phyloP scores from a whole-genome alignment of 2,329 filamentous ascomycete species.

The Aphanoascus verrucosus region DNA sequence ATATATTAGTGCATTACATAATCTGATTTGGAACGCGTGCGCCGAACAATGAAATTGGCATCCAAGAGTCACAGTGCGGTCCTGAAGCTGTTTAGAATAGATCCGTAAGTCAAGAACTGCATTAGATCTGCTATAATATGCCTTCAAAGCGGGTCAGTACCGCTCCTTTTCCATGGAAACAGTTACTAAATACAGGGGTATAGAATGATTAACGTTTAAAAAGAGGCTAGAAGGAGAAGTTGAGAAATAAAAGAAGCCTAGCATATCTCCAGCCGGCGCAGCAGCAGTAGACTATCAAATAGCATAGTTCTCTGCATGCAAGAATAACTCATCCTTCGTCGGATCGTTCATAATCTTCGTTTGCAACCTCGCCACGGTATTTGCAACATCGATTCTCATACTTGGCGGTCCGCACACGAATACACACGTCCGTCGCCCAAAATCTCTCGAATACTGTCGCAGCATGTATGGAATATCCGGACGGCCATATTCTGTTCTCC shows the following conservation, averaged over 20 bases:
- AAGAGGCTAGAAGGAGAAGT: background rate
- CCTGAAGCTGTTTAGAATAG: too few relatives aligned
- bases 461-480: slow-evolving; percentile 83
- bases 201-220: background rate
- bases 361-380: slow-evolving; percentile 72
- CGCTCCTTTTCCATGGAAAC: background rate
- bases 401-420: slow-evolving; percentile 84
- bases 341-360: slow-evolving; percentile 69
- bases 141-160: background rate
- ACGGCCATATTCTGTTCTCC: slow-evolving; percentile 85
- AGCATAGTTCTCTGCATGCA: slow-evolving; percentile 93
- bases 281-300: slow-evolving; percentile 41
- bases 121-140: too few relatives aligned
- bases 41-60: too few relatives aligned
- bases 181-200: background rate
- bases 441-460: slow-evolving; percentile 66
- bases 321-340: slow-evolving; percentile 74
- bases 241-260: background rate
- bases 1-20: too few relatives aligned
- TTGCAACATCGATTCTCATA: slow-evolving; percentile 83
- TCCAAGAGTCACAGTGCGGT: too few relatives aligned
- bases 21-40: too few relatives aligned
- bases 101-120: too few relatives aligned
- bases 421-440: slow-evolving; percentile 72
- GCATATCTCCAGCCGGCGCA: background rate